Percentiles rank a stretch among this genome's conserved stretches.
Conservation (phyloP, 1,139 yeast species). For the Scheffersomyces segobiensis region DNA sequence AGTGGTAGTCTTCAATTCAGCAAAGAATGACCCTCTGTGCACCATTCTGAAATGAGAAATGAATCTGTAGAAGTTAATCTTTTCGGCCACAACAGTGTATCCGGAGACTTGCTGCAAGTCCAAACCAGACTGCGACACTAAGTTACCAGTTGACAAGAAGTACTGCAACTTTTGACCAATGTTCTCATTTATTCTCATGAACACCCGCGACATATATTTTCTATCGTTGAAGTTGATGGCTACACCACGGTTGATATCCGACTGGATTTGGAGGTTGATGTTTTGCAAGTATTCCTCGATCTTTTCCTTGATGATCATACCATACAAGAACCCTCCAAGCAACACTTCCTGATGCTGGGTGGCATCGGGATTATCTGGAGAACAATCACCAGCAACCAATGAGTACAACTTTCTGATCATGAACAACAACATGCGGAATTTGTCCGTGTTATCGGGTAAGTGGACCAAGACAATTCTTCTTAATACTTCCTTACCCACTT, state of each 20-base stretch:
- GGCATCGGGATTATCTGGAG: conserved; percentile 98
- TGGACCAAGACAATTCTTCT: conserved; percentile 88
- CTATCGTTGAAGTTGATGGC: conserved; percentile 84
- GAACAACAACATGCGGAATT: conserved; percentile 82
- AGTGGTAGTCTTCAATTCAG: conserved; percentile 95
- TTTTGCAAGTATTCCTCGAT: conserved; percentile 86
- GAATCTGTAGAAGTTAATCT: conserved; percentile 94
- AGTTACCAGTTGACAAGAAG: conserved; percentile 93
- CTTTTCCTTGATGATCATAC: conserved; percentile 95
- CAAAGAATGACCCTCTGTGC: conserved; percentile 99
- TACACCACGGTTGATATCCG: conserved; percentile 78
- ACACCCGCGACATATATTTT: conserved; percentile 79
- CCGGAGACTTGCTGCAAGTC: conserved; percentile 99
- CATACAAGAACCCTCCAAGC: conserved; percentile 93
- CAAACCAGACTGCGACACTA: conserved; percentile 94
- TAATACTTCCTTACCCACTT: conserved; percentile 86
- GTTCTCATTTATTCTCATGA: conserved; percentile 82
- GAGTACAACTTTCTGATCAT: conserved; percentile 96
- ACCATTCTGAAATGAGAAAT: conserved; percentile 98
- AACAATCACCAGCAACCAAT: conserved; percentile 93
- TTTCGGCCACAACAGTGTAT: conserved; percentile 97
- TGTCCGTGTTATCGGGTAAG: conserved; percentile 68
- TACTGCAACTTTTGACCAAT: conserved; percentile 94
- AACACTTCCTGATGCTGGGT: conserved; percentile 98
- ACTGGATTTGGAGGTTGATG: conserved; percentile 70